phyloP scores from a whole-genome alignment of 148 eudicot genomes.

The Camellia sinensis region DNA sequence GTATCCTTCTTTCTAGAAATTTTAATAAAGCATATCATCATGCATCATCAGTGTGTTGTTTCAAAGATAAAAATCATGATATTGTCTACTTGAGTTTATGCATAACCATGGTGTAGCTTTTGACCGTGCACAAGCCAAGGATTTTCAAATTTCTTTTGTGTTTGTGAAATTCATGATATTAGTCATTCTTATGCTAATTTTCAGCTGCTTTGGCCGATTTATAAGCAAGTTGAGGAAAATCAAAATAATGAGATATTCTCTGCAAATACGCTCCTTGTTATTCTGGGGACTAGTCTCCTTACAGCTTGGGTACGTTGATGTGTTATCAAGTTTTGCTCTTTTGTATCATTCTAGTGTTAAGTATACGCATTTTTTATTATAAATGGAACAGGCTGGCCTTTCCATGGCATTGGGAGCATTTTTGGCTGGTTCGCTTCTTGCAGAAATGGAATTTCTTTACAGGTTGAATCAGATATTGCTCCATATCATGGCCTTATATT shows the following conservation, averaged over 20 bases:
- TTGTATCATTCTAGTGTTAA: not conserved
- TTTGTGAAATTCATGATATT: conserved; percentile 8
- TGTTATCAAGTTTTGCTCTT: conserved; percentile 2
- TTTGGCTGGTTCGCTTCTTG: conserved; percentile 98
- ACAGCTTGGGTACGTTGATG: conserved; percentile 78
- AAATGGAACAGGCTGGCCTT: conserved; percentile 84
- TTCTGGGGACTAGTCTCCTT: conserved; percentile 92
- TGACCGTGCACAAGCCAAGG: too few species aligned
- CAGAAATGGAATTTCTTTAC: conserved; percentile 96
- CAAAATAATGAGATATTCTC: conserved; percentile 99
- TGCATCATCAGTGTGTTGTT: not conserved
- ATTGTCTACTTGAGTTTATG: not conserved
- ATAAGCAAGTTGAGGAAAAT: conserved; percentile 92
- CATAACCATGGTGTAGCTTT: too few species aligned
- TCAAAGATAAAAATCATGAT: not conserved
- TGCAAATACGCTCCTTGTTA: conserved; percentile 93
- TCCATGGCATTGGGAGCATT: conserved; percentile 99
- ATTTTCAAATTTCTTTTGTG: conserved; percentile 1
- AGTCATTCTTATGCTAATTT: conserved; percentile 24
- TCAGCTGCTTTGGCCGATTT: conserved; percentile 97
- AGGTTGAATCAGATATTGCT: conserved; percentile 99
- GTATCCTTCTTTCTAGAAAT: not conserved
- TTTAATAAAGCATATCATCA: not conserved
- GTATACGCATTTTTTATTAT: conserved; percentile 10
- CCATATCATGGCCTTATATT: conserved; percentile 97